Conservation (phyloP, 352 stramenopile genomes). For the Phytophthora lateralis region DNA sequence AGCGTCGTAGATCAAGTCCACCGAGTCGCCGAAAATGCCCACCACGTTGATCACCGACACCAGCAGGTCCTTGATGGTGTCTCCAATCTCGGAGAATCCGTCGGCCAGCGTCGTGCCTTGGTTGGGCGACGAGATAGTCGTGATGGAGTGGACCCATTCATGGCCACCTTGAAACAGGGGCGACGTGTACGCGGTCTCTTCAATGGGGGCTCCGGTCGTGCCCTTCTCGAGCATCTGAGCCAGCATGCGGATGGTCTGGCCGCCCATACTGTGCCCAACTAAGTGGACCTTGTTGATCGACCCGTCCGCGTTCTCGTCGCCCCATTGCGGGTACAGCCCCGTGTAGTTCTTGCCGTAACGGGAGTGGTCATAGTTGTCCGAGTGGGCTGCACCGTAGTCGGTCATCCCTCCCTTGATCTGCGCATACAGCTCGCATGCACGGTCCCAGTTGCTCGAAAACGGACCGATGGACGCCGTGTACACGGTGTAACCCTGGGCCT, state of each 20-base stretch:
- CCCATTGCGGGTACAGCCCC: conserved; percentile 65
- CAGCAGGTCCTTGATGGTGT: conserved; percentile 46
- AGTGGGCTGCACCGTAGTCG: conserved; percentile 55
- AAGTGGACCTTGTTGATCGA: conserved; percentile 70
- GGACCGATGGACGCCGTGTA: conserved; percentile 57
- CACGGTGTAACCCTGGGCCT: conserved; percentile 46
- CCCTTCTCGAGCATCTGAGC: conserved; percentile 64
- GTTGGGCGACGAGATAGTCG: conserved; percentile 61
- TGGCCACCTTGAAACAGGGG: conserved; percentile 53
- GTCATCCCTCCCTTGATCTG: conserved; percentile 58
- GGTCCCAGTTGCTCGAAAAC: conserved; percentile 69
- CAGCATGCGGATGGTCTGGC: conserved; percentile 75
- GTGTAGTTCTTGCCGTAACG: conserved; percentile 50
- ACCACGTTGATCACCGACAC: conserved; percentile 42
- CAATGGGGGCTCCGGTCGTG: conserved; percentile 41
- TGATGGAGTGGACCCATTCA: conserved; percentile 72
- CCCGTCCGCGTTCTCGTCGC: conserved; percentile 43
- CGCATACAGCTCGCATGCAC: conserved; percentile 65
- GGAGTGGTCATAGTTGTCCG: conserved; percentile 37
- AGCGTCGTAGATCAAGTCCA: conserved; percentile 47
- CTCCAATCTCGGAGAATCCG: conserved; percentile 41
- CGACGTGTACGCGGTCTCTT: conserved; percentile 33
- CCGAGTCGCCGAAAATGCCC: conserved; percentile 34
- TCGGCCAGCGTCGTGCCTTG: conserved; percentile 58
- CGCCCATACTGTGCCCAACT: conserved; percentile 78